Conservation (phyloP, 1,139 yeast species). For the Pneumocystis canis region DNA sequence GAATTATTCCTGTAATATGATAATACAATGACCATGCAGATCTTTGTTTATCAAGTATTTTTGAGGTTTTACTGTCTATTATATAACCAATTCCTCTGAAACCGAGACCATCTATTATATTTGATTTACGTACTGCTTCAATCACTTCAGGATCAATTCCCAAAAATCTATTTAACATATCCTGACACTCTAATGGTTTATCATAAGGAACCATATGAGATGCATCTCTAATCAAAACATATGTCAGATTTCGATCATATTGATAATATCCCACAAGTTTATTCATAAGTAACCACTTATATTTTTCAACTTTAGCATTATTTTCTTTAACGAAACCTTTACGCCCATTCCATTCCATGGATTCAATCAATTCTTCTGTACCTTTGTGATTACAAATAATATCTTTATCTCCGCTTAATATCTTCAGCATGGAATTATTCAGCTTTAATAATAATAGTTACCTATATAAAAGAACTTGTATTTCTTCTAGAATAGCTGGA, state of each 20-base stretch:
- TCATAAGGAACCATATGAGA: conserved; percentile 96
- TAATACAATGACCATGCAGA: background rate
- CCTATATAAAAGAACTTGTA: conserved; percentile 52
- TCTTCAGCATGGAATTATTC: background rate
- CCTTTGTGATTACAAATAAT: conserved; percentile 77
- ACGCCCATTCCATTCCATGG: conserved; percentile 53
- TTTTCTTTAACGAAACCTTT: conserved; percentile 37
- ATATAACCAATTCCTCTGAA: background rate
- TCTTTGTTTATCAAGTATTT: background rate
- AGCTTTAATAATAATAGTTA: background rate
- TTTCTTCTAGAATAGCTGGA: conserved; percentile 44
- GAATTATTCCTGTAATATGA: background rate
- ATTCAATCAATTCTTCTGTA: conserved; percentile 47
- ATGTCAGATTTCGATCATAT: conserved; percentile 57
- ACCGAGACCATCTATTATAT: background rate
- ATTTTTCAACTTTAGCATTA: conserved; percentile 16
- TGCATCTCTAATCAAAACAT: conserved; percentile 56
- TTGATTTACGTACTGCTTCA: background rate
- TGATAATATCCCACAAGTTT: conserved; percentile 22
- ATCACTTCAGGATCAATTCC: conserved; percentile 16
- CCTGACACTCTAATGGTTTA: conserved; percentile 52
- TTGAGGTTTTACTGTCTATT: background rate
- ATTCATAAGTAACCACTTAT: conserved; percentile 21
- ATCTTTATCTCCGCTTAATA: conserved; percentile 64
- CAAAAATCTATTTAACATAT: conserved; percentile 33